Evolutionary conservation across 192 early-diverging fungal genomes (phyloP).

Genomic region (Backusella parvicylindrica): DNA sequence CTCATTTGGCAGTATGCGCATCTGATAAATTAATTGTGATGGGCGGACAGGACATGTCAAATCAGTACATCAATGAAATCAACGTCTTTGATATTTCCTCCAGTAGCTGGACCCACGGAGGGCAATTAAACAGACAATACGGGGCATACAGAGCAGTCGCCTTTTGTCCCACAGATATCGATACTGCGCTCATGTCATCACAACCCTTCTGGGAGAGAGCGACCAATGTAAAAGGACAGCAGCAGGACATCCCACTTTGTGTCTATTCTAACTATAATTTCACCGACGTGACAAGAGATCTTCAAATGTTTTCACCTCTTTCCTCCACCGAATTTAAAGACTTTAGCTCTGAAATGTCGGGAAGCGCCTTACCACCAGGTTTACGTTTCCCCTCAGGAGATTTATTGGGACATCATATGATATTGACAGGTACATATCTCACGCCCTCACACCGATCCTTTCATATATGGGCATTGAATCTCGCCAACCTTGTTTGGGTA

Average conservation of each 20-base stretch:
- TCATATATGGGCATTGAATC: constrained; percentile 64
- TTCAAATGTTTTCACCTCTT: constrained; percentile 59
- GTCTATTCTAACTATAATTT: constrained; percentile 80
- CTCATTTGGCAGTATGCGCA: constrained; percentile 63
- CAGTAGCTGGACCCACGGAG: constrained; percentile 55
- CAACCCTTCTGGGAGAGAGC: background rate
- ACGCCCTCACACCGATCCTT: constrained; percentile 57
- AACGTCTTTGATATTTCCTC: constrained; percentile 62
- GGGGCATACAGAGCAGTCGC: constrained; percentile 73
- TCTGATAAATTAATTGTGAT: constrained; percentile 56
- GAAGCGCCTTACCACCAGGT: constrained; percentile 66
- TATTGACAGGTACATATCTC: constrained; percentile 70
- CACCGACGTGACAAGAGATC: constrained; percentile 62
- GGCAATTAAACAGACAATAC: constrained; percentile 60
- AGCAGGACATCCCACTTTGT: constrained; percentile 31
- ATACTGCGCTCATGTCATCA: background rate
- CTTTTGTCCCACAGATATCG: constrained; percentile 23
- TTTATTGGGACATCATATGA: constrained; percentile 58
- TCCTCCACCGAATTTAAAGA: constrained; percentile 52
- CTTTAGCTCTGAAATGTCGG: constrained; percentile 57
- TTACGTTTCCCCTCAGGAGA: constrained; percentile 69
- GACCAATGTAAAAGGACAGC: background rate
- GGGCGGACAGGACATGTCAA: constrained; percentile 71
- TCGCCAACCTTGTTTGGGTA: constrained; percentile 53
- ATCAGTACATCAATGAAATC: constrained; percentile 69